These are phyloP conservation scores for Fistulinella prunicolor DNA, from an alignment of 768 basidiomycete species.

Conservation along the genomic window DNA sequence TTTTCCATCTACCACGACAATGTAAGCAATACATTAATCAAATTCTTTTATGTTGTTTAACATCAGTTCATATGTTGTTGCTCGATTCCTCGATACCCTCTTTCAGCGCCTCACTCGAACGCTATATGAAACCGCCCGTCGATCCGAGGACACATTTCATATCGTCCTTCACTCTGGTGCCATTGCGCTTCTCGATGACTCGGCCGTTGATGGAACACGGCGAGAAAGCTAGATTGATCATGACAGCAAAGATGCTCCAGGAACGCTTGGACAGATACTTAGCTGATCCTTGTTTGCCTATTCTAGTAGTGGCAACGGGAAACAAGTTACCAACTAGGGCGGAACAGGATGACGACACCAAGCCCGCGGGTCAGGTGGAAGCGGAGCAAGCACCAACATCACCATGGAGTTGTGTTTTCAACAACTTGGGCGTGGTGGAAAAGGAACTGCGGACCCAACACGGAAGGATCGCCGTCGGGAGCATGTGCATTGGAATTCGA, in stretches of 20 bases:
- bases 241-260: slow-evolving; percentile 13
- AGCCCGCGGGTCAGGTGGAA: not conserved
- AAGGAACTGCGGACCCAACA: slow-evolving; percentile 7
- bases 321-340: not conserved
- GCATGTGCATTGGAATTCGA: slow-evolving; percentile 10
- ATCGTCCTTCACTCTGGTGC: slow-evolving; percentile 13
- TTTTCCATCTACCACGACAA: slow-evolving; percentile 7
- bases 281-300: slow-evolving; percentile 14
- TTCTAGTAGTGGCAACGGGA: not conserved
- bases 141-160: slow-evolving; percentile 19
- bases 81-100: not conserved
- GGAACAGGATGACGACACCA: not conserved
- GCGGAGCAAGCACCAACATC: not conserved
- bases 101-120: slow-evolving; percentile 16
- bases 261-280: slow-evolving; percentile 11
- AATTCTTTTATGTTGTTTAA: too few species aligned
- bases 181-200: slow-evolving; percentile 18
- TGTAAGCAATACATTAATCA: slow-evolving; percentile 6
- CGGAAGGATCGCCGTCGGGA: not conserved
- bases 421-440: slow-evolving; percentile 15
- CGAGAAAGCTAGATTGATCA: slow-evolving; percentile 12
- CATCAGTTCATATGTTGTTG: not conserved
- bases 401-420: slow-evolving; percentile 12
- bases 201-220: slow-evolving; percentile 1
- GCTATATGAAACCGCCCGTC: slow-evolving; percentile 16